Conservation (phyloP, 805 yeast genomes). For the Yamadazyma sp. region DNA sequence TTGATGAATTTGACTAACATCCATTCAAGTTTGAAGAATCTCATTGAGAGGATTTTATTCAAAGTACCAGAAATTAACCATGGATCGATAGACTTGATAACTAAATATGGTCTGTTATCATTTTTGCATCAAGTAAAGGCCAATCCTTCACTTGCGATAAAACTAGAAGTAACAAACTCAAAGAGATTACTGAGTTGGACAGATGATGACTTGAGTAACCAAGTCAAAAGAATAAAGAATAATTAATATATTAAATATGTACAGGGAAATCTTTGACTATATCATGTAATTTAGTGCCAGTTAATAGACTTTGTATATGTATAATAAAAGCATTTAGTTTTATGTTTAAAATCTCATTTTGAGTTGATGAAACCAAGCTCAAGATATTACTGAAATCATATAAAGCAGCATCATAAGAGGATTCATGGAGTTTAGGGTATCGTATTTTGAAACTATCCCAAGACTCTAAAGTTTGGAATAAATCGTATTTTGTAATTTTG, state of each 20-base stretch:
- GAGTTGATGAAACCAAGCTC: slow-evolving; percentile 1
- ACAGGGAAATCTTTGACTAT: slow-evolving; percentile 1
- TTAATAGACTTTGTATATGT: slow-evolving; percentile 16
- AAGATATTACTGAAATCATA: slow-evolving; percentile 3
- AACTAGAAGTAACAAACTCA: slow-evolving; percentile 37
- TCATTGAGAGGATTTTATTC: slow-evolving; percentile 42
- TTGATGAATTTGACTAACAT: slow-evolving; percentile 51
- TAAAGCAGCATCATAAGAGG: slow-evolving; percentile 6
- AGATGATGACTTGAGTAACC: slow-evolving; percentile 42
- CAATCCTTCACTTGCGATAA: slow-evolving; percentile 42
- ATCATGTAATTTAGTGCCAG: slow-evolving; percentile 16
- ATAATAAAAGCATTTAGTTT: slow-evolving; percentile 20
- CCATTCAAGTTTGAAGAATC: slow-evolving; percentile 34
- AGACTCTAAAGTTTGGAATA: slow-evolving; percentile 18
- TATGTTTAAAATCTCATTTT: slow-evolving; percentile 8
- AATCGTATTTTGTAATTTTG: slow-evolving; percentile 12
- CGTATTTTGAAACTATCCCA: slow-evolving; percentile 28
- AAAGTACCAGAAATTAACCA: slow-evolving; percentile 50
- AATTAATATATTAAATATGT: not conserved
- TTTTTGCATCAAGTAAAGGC: slow-evolving; percentile 26
- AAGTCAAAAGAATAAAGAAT: slow-evolving; percentile 40
- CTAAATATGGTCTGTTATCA: slow-evolving; percentile 49
- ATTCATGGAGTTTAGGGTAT: slow-evolving; percentile 23
- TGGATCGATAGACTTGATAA: slow-evolving; percentile 56
- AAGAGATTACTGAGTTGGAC: slow-evolving; percentile 67